Conservation (phyloP, 2,329 filamentous ascomycete genomes). For the Pyricularia pennisetigena region DNA sequence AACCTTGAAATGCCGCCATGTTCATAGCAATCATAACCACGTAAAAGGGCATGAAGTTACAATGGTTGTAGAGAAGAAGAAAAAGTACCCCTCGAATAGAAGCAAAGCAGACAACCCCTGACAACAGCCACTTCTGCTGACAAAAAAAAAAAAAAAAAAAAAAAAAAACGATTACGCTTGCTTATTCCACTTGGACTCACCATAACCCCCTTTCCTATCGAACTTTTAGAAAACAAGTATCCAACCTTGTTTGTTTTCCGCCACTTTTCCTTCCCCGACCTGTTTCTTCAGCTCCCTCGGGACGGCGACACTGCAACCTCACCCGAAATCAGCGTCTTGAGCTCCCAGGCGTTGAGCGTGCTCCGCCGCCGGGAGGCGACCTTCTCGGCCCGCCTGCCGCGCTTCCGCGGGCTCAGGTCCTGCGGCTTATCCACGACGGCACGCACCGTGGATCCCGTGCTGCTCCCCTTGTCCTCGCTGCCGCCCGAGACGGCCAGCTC, state of each 20-base stretch:
- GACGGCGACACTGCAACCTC: slow-evolving; percentile 12
- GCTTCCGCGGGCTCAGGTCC: slow-evolving; percentile 33
- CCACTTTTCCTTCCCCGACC: background rate
- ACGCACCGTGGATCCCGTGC: slow-evolving; percentile 3
- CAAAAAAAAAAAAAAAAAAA: background rate
- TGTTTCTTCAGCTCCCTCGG: slow-evolving; percentile 4
- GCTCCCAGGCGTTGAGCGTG: slow-evolving; percentile 65
- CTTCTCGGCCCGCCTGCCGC: slow-evolving; percentile 43
- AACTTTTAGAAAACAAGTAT: background rate
- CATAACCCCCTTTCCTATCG: too few relatives aligned
- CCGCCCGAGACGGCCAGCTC: background rate
- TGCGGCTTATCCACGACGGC: slow-evolving; percentile 7
- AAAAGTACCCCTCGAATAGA: background rate
- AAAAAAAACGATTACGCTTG: background rate
- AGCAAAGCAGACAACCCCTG: background rate
- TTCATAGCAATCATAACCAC: background rate
- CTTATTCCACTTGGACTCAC: background rate
- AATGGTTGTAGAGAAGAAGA: background rate
- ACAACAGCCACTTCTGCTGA: background rate
- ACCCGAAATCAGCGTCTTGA: slow-evolving; percentile 52
- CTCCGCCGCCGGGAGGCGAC: slow-evolving; percentile 56
- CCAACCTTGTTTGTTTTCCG: background rate
- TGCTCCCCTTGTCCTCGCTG: background rate
- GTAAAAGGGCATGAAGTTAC: background rate
- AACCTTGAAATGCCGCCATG: background rate